A percentile compares a stretch with the other conserved stretches of the same genome.
These are phyloP conservation scores for Gentiana macrophylla DNA, from an alignment of 257 asterid species.

Conservation along the genomic window DNA sequence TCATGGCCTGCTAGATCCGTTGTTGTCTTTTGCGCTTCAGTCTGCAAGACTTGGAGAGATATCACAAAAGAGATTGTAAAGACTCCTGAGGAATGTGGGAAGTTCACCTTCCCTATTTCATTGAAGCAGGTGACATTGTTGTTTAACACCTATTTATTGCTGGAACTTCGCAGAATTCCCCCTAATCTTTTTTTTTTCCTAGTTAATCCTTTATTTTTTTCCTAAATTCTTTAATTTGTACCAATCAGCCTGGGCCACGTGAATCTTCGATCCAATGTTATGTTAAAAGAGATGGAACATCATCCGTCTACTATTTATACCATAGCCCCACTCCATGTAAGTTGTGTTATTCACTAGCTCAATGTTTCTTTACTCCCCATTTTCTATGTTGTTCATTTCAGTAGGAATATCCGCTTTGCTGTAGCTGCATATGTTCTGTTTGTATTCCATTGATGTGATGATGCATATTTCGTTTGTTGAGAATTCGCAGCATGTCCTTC, in stretches of 20 bases:
- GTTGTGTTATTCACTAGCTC: constrained; percentile 13
- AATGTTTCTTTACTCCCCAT: not conserved
- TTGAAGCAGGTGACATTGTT: constrained; percentile 57
- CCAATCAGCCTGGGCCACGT: constrained; percentile 82
- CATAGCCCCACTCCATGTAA: constrained; percentile 85
- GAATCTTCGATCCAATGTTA: constrained; percentile 84
- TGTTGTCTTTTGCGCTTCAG: constrained; percentile 80
- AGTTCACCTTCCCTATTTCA: constrained; percentile 89
- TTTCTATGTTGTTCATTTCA: no score
- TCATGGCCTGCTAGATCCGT: constrained; percentile 87
- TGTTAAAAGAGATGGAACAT: constrained; percentile 75
- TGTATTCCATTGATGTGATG: no score
- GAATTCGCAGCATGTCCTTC: no score
- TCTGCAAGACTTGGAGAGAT: constrained; percentile 91
- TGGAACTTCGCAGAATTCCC: constrained; percentile 6
- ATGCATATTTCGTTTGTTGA: no score
- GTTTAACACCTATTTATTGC: not conserved
- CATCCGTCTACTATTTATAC: constrained; percentile 57
- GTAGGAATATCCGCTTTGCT: no score
- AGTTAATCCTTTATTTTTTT: no score
- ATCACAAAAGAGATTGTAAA: constrained; percentile 86
- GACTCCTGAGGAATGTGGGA: constrained; percentile 93
- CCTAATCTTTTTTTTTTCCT: not conserved
- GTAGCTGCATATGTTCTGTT: no score
- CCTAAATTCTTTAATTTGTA: not conserved